Base-by-base conservation (phyloP, 2,329 filamentous ascomycete genomes). In the Zelopaecilomyces penicillatus region DNA sequence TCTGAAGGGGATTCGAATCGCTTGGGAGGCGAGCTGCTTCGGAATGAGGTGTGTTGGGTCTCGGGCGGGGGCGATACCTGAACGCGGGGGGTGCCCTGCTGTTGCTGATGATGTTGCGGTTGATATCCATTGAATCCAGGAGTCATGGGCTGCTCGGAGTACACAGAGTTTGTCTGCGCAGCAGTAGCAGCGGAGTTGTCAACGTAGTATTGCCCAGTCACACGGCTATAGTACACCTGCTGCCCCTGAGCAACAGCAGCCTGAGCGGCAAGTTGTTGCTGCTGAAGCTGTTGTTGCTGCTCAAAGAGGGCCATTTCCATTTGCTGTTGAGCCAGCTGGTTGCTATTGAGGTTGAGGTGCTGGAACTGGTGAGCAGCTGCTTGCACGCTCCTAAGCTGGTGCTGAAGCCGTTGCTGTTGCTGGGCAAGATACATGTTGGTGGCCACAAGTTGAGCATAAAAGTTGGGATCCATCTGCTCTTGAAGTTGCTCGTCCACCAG, bases 341-440 rank as follows among this genome's bases (percentile, higher is more conserved):
- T 57, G 42, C 68, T 68, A 59, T 75, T 82, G 47, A 95, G 62
- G 63, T 75, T 88, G 67, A 95, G 71, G 52, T 79, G 80, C 63
- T 89, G 85, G 58, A 90, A 85, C 65, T 90, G 85, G 66, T 89
- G 85, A 48, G 87, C 85, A 33, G 86, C 85, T 42, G 83, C 82
- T 58, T 91, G 93, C 27, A 96, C 81, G 52, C 73, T 86, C 54
- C 88, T 79, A 53, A 97, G 76, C 68, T 97, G 89, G 68, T 96
- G 90, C 68, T 97, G 90, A 42, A 97, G 80, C 52, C 87, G 85
- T 69, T 95, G 89, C 68, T 97, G 91, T 67, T 95, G 90, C 61
- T 95, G 88, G 35, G 89, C 88, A 41, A 98, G 76, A 60, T 94
- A 95, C 62, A 93, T 70, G 64, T 96, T 95, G 57, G 89, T 94